Evolutionary conservation across 805 yeast genomes (phyloP).

Genomic region (Alloascoidea hylecoeti): DNA sequence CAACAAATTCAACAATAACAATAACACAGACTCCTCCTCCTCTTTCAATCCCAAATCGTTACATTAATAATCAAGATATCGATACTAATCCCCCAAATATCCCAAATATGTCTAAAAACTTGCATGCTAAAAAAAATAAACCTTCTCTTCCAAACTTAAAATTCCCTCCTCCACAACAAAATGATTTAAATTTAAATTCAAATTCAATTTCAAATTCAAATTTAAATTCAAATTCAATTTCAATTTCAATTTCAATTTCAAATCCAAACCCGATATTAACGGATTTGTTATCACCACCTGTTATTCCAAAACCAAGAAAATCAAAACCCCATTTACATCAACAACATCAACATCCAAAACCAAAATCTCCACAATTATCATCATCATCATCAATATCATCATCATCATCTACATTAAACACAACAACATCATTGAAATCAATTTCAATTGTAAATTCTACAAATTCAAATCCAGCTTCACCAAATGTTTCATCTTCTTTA

Average conservation of each 20-base stretch:
- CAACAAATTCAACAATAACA: too few relatives aligned
- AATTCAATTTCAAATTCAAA: neutral
- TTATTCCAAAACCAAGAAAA: neutral
- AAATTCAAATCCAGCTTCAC: neutral
- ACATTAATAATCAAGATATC: too few relatives aligned
- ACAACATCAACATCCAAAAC: too few relatives aligned
- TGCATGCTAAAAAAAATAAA: neutral
- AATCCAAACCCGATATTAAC: neutral
- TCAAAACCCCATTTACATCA: neutral
- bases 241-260: neutral
- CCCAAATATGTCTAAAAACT: neutral
- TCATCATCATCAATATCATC: too few relatives aligned
- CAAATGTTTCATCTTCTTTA: neutral
- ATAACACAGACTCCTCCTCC: too few relatives aligned
- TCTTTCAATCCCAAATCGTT: too few relatives aligned
- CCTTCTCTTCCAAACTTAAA: neutral
- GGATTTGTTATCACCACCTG: neutral
- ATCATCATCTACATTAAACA: too few relatives aligned
- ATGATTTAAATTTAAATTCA: neutral
- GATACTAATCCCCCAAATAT: too few relatives aligned
- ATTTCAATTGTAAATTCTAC: neutral
- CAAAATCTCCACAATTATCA: too few relatives aligned
- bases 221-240: neutral
- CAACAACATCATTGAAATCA: neutral
- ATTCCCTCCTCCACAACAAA: neutral